Conservation (phyloP, 2,329 filamentous ascomycete genomes). For the Kalmusia sp. region DNA sequence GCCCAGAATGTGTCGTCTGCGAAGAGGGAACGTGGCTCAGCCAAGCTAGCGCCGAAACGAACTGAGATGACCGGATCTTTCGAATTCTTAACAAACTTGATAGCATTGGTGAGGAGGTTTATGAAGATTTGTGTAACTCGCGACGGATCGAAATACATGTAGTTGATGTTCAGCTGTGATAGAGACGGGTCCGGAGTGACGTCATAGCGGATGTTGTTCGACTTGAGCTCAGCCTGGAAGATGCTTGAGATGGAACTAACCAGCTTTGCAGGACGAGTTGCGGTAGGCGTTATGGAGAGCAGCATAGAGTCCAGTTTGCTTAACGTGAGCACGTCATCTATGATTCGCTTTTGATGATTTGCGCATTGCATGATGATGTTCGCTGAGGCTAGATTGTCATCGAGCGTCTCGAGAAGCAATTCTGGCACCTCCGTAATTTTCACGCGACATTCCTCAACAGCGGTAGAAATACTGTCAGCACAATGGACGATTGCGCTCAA, state of each 20-base stretch:
- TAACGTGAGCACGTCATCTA: constrained; percentile 56
- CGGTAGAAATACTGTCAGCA: constrained; percentile 51
- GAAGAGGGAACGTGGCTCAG: constrained; percentile 34
- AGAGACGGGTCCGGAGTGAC: constrained; percentile 48
- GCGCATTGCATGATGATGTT: constrained; percentile 55
- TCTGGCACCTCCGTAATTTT: constrained; percentile 29
- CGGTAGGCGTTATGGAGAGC: constrained; percentile 51
- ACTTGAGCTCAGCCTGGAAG: constrained; percentile 47
- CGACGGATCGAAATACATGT: constrained; percentile 51
- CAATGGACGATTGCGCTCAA: constrained; percentile 53
- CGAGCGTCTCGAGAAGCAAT: constrained; percentile 32
- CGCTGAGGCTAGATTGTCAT: constrained; percentile 43
- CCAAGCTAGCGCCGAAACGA: constrained; percentile 41
- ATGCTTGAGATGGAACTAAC: constrained; percentile 46
- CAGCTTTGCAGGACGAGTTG: constrained; percentile 45
- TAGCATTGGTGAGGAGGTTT: constrained; percentile 70
- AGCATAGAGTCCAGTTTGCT: constrained; percentile 55
- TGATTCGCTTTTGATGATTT: constrained; percentile 56
- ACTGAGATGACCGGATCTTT: constrained; percentile 46
- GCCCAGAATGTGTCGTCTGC: constrained; percentile 40
- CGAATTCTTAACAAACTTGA: constrained; percentile 51
- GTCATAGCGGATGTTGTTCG: constrained; percentile 36
- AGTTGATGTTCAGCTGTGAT: constrained; percentile 42
- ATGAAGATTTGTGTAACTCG: constrained; percentile 74
- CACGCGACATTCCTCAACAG: constrained; percentile 37